Conservation (phyloP, 768 basidiomycete species). For the Lentinus brumalis region DNA sequence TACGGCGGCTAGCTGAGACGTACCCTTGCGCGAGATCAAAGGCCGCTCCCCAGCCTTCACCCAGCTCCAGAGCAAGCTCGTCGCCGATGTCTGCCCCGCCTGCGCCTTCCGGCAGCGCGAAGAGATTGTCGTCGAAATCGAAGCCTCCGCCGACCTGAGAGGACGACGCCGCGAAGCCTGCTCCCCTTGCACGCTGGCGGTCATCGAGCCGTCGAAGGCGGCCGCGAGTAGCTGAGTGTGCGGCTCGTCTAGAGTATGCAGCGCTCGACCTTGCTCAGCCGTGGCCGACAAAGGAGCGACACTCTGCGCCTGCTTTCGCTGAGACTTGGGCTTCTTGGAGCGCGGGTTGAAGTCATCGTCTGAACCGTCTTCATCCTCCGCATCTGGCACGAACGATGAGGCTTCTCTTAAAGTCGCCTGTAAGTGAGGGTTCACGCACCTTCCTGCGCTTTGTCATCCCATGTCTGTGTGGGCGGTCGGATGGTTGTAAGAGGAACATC, state of each 20-base stretch:
- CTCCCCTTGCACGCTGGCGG: conserved; percentile 34
- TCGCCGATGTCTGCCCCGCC: conserved; percentile 69
- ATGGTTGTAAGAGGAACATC: neutral
- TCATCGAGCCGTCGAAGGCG: conserved; percentile 66
- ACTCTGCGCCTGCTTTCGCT: conserved; percentile 29
- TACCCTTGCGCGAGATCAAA: neutral
- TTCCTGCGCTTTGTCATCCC: conserved; percentile 1
- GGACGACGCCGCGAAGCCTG: conserved; percentile 47
- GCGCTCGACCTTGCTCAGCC: conserved; percentile 13
- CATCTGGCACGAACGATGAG: neutral
- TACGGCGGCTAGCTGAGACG: neutral
- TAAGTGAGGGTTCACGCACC: neutral
- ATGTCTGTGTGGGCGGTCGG: neutral
- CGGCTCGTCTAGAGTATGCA: conserved; percentile 70
- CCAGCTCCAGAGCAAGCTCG: conserved; percentile 74
- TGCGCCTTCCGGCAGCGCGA: conserved; percentile 53
- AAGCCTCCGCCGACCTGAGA: conserved; percentile 52
- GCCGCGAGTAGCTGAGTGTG: conserved; percentile 66
- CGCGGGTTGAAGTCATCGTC: conserved; percentile 57
- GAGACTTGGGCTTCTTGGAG: conserved; percentile 19
- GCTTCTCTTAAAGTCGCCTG: no score
- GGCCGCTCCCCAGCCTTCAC: conserved; percentile 60
- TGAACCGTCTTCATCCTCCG: conserved; percentile 31
- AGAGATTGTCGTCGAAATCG: conserved; percentile 53
- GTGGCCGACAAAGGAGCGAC: conserved; percentile 29